Base-by-base conservation (phyloP, 108 stramenopile species). In the Nitzschia palea region DNA sequence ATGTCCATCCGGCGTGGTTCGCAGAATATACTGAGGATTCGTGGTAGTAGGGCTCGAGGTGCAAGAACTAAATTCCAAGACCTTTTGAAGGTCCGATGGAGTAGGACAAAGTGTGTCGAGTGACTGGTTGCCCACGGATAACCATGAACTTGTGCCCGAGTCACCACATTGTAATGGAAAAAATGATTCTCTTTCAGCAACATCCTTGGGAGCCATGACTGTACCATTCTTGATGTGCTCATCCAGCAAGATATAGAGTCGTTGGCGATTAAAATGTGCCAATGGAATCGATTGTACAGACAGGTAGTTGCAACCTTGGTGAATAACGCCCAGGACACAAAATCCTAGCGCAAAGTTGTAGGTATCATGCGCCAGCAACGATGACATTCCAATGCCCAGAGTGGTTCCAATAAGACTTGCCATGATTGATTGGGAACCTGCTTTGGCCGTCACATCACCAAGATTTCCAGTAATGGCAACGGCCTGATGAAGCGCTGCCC, bases 401-500 rank as follows among this genome's bases (percentile, higher is more conserved):
- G 80, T 85, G 17, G 97, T 97, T 34, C 98, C 98, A 0, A 88
- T 43, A 28, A 97, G 63, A 20, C 86, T 90, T 6, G 97, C 91
- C 28, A 90, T 68, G 32, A 99, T 96, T 26, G 81, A 70, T 79
- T 99, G 98, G 2, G 91, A 85, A 26, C 96, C 97, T 17, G 95
- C 67, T 72, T 98, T 98, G 45, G 95, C 98, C 0, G 98, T 99
- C 22, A 99, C 82, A 80, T 99, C 98, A 8, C 93, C 97, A 27
- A 99, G 86, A 81, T 97, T 98, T 40, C 81, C 82, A 14, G 62
- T n/a, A 15, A 65, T 53, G 32, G 88, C 74, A 20, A 98, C 65
- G 28, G 95, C 78, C 57, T 92, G 92, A 70, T 99, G 97, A 36
- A 99, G 75, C 8, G 89, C 86, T 12, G 97, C 98, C 23, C 95